These are phyloP conservation scores for Pistacia vera DNA, from an alignment of 345 rosid genomes.

Conservation along the genomic window DNA sequence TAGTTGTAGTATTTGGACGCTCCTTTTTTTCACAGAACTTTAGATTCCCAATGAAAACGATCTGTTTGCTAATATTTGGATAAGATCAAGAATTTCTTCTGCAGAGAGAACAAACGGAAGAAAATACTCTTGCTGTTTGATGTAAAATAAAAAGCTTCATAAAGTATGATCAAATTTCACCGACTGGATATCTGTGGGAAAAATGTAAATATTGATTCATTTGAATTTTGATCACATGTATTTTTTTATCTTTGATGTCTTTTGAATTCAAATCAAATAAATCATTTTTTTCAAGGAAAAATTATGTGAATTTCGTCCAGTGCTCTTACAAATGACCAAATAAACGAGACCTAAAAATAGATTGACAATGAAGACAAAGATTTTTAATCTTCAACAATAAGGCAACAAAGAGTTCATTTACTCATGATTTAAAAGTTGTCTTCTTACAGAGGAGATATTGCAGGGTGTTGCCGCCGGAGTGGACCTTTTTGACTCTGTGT, in stretches of 20 bases:
- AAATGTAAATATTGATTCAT: no score
- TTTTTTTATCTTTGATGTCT: not conserved
- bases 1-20: not conserved
- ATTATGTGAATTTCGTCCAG: not conserved
- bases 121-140: not conserved
- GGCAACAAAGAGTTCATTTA: no score
- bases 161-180: not conserved
- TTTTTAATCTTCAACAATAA: not conserved
- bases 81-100: not conserved
- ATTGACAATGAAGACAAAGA: not conserved
- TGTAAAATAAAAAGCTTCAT: not conserved
- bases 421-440: conserved; percentile 6
- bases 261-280: not conserved
- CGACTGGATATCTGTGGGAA: not conserved
- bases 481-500: conserved; percentile 75
- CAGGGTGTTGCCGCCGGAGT: conserved; percentile 80
- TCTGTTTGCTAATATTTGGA: not conserved
- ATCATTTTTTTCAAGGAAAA: no score
- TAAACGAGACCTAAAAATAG: not conserved
- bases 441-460: conserved; percentile 68
- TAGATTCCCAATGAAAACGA: not conserved
- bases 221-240: no score
- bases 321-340: not conserved
- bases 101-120: not conserved
- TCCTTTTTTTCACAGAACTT: not conserved